Base-by-base conservation (phyloP, 805 yeast species). In the Yamadazyma sp. region DNA sequence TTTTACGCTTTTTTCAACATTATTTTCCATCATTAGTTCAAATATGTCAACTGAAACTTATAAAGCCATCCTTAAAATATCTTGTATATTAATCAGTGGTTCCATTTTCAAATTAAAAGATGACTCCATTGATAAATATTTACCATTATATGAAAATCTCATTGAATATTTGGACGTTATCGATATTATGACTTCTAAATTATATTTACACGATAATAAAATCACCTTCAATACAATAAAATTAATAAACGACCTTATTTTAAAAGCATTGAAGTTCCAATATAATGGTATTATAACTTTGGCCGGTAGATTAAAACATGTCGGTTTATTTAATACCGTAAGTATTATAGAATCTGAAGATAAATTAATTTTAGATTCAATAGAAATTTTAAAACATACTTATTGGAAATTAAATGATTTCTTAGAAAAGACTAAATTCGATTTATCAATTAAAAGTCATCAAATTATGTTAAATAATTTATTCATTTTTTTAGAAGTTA, bases 221-320 rank as follows among this genome's bases (percentile, higher is more conserved):
- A 62, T 72, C 37, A 60, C 66, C 3, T 57, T 55, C 31, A 65
- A 56, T 39, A 62, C 74, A 20, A 65, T 73, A 22, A 70, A 66
- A 34, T 66, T 75, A 44, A 64, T 72, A 14, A 56, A 69, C 13
- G 73, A 69, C 38, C 53, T 73, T 38, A 58, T 74, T 19, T 56
- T 58, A 33, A 62, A 69, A 44, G 64, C 71, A 10, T 53, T 70
- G 36, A 65, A 65, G 33, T 60, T 65, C 38, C 52, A 62, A 28
- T 67, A 69, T 41, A 64, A 63, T 37, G 64, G 68, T 3, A 55
- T 75, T 31, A 62, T 74, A 20, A 60, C 70, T 8, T 56, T 73
- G 29, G 60, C 71, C 5, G 69, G 70, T 18, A 62, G 72, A 42
- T 60, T 77, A 40, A 70, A 70, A 45, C 69, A 64, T 41, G 69